Base-by-base conservation (phyloP, 2,329 filamentous ascomycete genomes). In the Magnaporthiopsis rhizophila region DNA sequence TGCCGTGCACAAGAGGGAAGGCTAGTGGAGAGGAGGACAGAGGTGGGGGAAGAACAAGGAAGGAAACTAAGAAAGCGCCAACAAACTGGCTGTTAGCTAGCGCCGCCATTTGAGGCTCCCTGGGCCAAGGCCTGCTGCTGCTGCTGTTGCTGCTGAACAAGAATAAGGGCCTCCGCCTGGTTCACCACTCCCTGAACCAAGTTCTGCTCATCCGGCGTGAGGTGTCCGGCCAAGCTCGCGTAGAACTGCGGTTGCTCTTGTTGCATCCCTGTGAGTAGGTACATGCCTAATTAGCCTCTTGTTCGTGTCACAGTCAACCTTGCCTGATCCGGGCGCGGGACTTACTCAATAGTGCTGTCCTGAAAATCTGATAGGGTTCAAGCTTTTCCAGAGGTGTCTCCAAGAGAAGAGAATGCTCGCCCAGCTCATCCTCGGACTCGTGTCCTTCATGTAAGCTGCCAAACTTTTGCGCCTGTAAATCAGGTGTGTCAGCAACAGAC, bases 351-450 rank as follows among this genome's bases (percentile, higher is more conserved):
- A 98, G 80, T 24, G 91, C 88, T 67, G 85, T 82, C 74, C 92
- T 89, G 84, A 99, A 97, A 67, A 97, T 81, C 73, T 88, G 85
- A 72, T 99, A 99, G 2, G 94, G 93, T 78, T 99, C 95, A 67
- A 99, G 84, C 79, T 95, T 95, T 76, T 99, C 95, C 30, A 99
- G 83, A 21, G 94, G 93, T 15, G 94, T 90, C 77, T 99, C 95
- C 2, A 99, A 85, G 62, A 98, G 81, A 65, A 91, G 90, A 74
- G 93, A 94, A 71, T 98, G 95, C 75, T 98, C 94, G 24, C 96
- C 86, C 59, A 97, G 88, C 64, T 97, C 93, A 64, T 96, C 92
- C 32, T 93, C 90, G 1, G 91, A 91, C 61, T 89, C 85, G 32
- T 88, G 86, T 21, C 45, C 61, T 21, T 85, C 83, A 24, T 76